Base-by-base conservation (phyloP, 176 grass and related monocot species). In the Aegilops bicornis region DNA sequence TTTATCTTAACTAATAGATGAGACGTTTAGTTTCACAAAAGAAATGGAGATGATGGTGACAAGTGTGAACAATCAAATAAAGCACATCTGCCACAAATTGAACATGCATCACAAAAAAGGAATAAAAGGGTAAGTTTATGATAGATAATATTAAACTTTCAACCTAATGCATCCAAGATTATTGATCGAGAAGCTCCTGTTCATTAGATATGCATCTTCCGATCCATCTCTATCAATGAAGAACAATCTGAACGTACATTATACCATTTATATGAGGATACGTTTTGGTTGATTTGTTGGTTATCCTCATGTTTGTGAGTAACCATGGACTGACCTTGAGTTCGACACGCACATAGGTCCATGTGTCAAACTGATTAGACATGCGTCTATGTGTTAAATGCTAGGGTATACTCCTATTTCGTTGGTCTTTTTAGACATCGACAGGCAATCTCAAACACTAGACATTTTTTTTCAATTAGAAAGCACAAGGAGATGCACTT, bases 341-440 rank as follows among this genome's bases (percentile, higher is more conserved):
- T 77, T 58, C 50, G 74, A 77, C 48, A 73, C n/a, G 13, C 39
- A 74, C 40, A 74, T 74, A 74, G 71, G 40, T 27, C 23, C 71
- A 45, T 74, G 12, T 27, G 12, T 24, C 40, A 45, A 15, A 40
- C 25, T 74, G 40, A 27, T 42, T 74, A 74, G 36, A 43, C 23
- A 24, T 47, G 40, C 40, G 12, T 39, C 39, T 74, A 4, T 36
- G 22, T 50, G 5, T 42, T 47, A 40, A 22, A 73, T 73, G 70
- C 22, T 73, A 24, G 22, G 22, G 69, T 73, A 73, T 24, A 23
- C 22, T 42, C 33, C n/a, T 40, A 13, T 10, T 72, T 72, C 2
- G 10, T 10, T 52, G 48, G 48, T 17, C 48, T 52, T 52, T 72
- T 40, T 23, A 6, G 4, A 42, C 69, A 72, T 72, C 35, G 36